Evolutionary conservation across 2,329 filamentous ascomycete species (phyloP).

Genomic region (Neurospora sp.): DNA sequence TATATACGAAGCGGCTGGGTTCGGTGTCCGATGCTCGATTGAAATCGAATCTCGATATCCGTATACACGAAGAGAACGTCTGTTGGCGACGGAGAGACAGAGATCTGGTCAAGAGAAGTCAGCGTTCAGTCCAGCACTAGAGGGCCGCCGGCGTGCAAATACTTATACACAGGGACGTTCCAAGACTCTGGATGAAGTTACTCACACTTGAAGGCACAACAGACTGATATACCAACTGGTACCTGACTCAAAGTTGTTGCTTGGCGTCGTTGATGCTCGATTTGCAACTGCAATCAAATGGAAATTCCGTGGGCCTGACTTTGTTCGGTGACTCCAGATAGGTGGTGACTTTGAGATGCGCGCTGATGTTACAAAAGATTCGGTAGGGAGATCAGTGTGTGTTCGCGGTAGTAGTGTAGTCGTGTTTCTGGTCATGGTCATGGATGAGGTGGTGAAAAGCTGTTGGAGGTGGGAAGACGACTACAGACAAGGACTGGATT

Average conservation of each 20-base stretch:
- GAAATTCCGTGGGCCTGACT: neutral
- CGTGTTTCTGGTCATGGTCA: neutral
- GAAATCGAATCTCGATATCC: no score
- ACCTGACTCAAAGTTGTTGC: neutral
- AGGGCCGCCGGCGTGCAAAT: rapidly evolving
- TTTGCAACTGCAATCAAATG: neutral
- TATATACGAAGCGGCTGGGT: no score
- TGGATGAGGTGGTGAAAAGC: neutral
- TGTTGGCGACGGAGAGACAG: neutral
- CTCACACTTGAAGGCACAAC: neutral
- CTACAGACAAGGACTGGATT: neutral
- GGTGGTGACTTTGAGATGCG: neutral
- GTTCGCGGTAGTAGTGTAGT: neutral
- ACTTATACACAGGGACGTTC: neutral
- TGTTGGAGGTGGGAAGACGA: neutral
- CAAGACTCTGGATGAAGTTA: neutral
- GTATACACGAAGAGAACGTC: neutral
- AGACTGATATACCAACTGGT: neutral
- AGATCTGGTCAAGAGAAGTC: neutral
- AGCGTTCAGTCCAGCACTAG: neutral
- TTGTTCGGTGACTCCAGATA: neutral
- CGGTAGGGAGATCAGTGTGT: neutral
- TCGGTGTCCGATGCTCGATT: no score
- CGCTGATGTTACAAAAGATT: neutral
- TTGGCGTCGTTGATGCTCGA: neutral